A percentile compares a stretch with the other conserved stretches of the same genome.
These are phyloP conservation scores for Nakazawaea populi DNA, from an alignment of 805 yeast genomes.

Conservation along the genomic window DNA sequence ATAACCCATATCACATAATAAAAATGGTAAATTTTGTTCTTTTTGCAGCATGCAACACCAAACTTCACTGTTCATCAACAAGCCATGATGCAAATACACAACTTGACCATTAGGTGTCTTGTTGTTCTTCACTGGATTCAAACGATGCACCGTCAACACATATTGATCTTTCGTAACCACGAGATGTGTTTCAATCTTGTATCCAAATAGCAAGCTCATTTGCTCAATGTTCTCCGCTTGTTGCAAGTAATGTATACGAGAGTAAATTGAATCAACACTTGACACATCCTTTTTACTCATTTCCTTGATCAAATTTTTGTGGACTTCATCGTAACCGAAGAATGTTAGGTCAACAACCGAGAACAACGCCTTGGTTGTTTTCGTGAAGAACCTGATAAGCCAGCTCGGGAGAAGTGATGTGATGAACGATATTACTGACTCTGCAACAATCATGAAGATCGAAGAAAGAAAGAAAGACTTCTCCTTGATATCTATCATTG, in stretches of 20 bases:
- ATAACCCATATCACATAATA: constrained; percentile 71
- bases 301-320: constrained; percentile 5
- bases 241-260: constrained; percentile 29
- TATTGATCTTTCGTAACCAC: constrained; percentile 34
- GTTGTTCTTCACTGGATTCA: constrained; percentile 16
- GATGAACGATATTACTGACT: constrained; percentile 5
- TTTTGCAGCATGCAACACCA: constrained; percentile 38
- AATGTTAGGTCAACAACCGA: neutral
- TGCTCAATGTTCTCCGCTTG: constrained; percentile 52
- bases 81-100: constrained; percentile 85
- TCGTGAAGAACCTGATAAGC: constrained; percentile 4
- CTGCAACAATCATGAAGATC: neutral
- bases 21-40: constrained; percentile 56
- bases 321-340: neutral
- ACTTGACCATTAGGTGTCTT: constrained; percentile 32
- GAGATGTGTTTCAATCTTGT: constrained; percentile 31
- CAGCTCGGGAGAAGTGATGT: constrained; percentile 6
- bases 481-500: neutral
- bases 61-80: constrained; percentile 79
- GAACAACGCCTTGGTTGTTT: constrained; percentile 1
- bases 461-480: constrained; percentile 3
- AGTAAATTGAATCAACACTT: neutral
- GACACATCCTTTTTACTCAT: neutral
- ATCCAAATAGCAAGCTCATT: constrained; percentile 52
- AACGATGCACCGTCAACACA: constrained; percentile 31